phyloP scores from a whole-genome alignment of 2,329 filamentous ascomycete species.

The Trematosphaeria pertusa region DNA sequence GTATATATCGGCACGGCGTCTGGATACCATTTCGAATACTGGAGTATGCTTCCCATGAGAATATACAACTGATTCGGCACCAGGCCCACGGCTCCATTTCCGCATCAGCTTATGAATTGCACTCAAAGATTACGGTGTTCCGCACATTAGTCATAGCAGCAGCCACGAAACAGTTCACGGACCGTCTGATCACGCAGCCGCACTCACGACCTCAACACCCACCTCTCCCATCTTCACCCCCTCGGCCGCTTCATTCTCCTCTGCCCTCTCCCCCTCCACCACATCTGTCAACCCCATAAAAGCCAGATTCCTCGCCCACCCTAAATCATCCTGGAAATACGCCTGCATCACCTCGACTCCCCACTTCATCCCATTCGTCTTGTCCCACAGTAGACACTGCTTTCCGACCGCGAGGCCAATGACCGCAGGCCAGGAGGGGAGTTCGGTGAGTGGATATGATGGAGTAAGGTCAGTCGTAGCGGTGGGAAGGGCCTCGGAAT shows the following conservation, averaged over 20 bases:
- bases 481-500: constrained; percentile 31
- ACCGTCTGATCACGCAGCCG: constrained; percentile 28
- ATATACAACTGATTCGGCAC: too few species aligned
- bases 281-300: constrained; percentile 44
- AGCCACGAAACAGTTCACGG: too few species aligned
- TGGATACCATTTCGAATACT: too few species aligned
- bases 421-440: constrained; percentile 54
- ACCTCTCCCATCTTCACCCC: constrained; percentile 35
- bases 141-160: too few species aligned
- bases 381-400: constrained; percentile 69
- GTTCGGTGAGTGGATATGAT: too few species aligned
- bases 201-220: constrained; percentile 37
- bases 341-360: constrained; percentile 68
- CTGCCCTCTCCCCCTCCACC: constrained; percentile 27
- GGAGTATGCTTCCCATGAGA: too few species aligned
- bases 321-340: constrained; percentile 74
- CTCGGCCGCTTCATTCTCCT: constrained; percentile 21
- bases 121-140: too few species aligned
- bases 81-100: too few species aligned
- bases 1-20: too few species aligned
- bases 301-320: constrained; percentile 48
- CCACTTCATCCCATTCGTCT: constrained; percentile 62
- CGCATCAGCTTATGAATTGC: too few species aligned
- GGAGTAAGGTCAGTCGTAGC: constrained; percentile 23
- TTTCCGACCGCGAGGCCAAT: constrained; percentile 77